These are phyloP conservation scores for Cubamyces lactineus DNA, from an alignment of 768 basidiomycete genomes.

Conservation along the genomic window DNA sequence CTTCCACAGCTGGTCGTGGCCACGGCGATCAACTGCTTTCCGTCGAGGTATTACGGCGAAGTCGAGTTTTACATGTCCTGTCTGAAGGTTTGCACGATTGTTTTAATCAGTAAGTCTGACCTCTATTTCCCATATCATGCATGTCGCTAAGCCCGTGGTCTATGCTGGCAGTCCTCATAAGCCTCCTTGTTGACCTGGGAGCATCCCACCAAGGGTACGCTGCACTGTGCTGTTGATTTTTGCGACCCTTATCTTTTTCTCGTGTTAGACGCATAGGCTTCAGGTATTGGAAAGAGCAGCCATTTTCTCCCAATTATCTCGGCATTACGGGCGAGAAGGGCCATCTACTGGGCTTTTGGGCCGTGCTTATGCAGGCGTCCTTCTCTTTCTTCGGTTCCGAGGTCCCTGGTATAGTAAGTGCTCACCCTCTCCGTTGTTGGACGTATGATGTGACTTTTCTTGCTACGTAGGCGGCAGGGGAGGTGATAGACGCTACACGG, in stretches of 20 bases:
- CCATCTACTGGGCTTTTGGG: constrained; percentile 34
- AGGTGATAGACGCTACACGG: constrained; percentile 34
- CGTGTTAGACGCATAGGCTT: constrained; percentile 24
- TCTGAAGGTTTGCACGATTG: constrained; percentile 36
- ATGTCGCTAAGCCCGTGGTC: not conserved
- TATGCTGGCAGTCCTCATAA: constrained; percentile 14
- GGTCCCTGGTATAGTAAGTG: constrained; percentile 33
- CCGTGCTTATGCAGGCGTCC: constrained; percentile 36
- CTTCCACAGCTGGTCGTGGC: constrained; percentile 31
- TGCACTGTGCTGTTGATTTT: not conserved
- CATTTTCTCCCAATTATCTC: constrained; percentile 27
- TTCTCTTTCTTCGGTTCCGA: constrained; percentile 48
- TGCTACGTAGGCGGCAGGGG: constrained; percentile 31
- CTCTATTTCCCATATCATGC: constrained; percentile 35
- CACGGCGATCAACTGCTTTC: constrained; percentile 30
- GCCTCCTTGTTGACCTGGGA: constrained; percentile 32
- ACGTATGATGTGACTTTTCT: not conserved
- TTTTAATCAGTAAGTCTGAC: constrained; percentile 32
- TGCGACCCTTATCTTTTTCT: not conserved
- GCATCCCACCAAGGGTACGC: constrained; percentile 23
- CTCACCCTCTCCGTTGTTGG: not conserved
- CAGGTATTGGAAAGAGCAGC: constrained; percentile 28
- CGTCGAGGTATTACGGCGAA: constrained; percentile 32
- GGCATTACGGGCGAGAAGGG: constrained; percentile 43
- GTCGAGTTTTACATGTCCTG: constrained; percentile 39